Evolutionary conservation across 495 filamentous ascomycete genomes (phyloP).

Genomic region (Aspergillus ellipticus): DNA sequence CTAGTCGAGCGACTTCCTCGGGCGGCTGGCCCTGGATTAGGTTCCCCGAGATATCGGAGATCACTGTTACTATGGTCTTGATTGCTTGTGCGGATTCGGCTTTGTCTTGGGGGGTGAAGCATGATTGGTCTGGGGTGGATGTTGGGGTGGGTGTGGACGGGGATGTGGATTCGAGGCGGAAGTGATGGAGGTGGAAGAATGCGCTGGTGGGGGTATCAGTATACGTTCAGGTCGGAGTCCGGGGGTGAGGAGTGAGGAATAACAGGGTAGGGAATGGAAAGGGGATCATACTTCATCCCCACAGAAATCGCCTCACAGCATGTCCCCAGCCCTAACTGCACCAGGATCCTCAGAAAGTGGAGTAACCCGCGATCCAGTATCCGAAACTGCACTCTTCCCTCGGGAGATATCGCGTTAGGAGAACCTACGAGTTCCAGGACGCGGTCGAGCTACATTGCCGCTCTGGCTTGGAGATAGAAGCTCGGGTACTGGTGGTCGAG

Average conservation of each 20-base stretch:
- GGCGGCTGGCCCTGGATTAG: neutral
- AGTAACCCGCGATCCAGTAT: neutral
- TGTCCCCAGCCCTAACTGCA: neutral
- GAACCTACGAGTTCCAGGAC: neutral
- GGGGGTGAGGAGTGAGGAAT: neutral
- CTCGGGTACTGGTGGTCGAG: neutral
- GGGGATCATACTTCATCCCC: neutral
- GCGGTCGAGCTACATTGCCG: neutral
- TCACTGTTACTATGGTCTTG: neutral
- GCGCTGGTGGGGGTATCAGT: neutral
- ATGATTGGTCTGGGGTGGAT: no score
- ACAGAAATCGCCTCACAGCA: neutral
- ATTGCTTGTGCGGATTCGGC: neutral
- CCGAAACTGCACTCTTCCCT: neutral
- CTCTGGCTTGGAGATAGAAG: neutral
- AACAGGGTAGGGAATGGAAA: neutral
- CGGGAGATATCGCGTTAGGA: neutral
- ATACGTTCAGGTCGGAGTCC: neutral
- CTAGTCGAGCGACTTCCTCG: neutral
- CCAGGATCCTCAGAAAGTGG: neutral
- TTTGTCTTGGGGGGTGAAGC: neutral
- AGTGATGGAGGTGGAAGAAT: neutral
- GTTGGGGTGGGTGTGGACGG: no score
- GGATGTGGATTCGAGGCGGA: neutral
- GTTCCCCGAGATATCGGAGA: neutral